Evolutionary conservation across 306 rosid genomes (phyloP).

Genomic region (Vigna nakashimae): DNA sequence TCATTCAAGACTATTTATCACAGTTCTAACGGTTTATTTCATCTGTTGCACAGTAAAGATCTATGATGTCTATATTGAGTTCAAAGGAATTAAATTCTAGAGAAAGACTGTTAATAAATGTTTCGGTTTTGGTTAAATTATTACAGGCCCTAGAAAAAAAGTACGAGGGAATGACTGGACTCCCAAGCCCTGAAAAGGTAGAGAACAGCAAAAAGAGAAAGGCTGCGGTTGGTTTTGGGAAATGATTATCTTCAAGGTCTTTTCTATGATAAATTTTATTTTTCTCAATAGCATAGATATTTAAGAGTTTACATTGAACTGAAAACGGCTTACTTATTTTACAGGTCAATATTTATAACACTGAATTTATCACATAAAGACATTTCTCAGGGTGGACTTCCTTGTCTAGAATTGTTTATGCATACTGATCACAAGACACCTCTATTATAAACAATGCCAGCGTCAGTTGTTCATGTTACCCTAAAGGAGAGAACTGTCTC

Average conservation of each 20-base stretch:
- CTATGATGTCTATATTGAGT: neutral
- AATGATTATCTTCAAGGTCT: slow-evolving; percentile 51
- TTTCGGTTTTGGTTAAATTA: slow-evolving; percentile 23
- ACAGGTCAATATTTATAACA: too few relatives aligned
- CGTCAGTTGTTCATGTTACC: neutral
- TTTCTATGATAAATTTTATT: slow-evolving; percentile 28
- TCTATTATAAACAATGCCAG: neutral
- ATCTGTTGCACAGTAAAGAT: neutral
- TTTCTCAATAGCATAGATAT: slow-evolving; percentile 1
- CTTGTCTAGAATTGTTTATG: neutral
- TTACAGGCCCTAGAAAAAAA: slow-evolving; percentile 81
- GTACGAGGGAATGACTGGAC: slow-evolving; percentile 71
- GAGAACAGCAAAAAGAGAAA: slow-evolving; percentile 59
- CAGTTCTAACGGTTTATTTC: neutral
- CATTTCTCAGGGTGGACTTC: slow-evolving; percentile 1
- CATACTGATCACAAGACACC: neutral
- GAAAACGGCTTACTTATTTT: slow-evolving; percentile 21
- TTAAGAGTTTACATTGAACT: neutral
- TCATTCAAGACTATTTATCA: too few relatives aligned
- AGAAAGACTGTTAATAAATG: slow-evolving; percentile 18
- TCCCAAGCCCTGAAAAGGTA: slow-evolving; percentile 82
- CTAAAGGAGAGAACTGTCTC: neutral
- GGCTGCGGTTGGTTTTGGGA: slow-evolving; percentile 80
- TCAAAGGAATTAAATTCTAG: neutral
- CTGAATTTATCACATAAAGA: too few relatives aligned